Base-by-base conservation (phyloP, 345 rosid genomes). In the Heritiera littoralis region DNA sequence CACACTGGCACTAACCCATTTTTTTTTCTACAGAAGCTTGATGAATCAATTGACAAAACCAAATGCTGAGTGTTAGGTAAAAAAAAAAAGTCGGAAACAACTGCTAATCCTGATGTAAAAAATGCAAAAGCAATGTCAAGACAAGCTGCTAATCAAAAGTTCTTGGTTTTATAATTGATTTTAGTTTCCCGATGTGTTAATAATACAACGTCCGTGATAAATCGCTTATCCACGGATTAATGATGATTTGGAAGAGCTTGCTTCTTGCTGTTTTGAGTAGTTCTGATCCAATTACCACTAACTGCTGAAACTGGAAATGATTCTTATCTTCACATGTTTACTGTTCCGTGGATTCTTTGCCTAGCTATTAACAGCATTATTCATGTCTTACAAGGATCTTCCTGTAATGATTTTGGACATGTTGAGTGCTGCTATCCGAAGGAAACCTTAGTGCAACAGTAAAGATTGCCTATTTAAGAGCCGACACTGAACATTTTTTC, bases 91-190 rank as follows among this genome's bases (percentile, higher is more conserved):
- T 67, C 52, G 1, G 51, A 18, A 43, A 3, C 32, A 67, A 18
- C 8, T 4, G 72, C 14, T 67, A 41, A 67, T 4, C 51, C 32
- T 9, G 72, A 67, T 67, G 60, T 17, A 72, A 51, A 51, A 15
- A 45, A 51, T 7, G 75, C 60, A 72, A 15, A 52, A 72, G 75
- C 60, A 3, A 52, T 51, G 59, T 72, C 14, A 51, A 64, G 45
- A 72, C 46, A 72, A 51, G 30, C 60, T 15, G 60, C 75, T 51
- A 72, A 72, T 32, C 43, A 35, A 1, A 8, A 30, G 13, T 10
- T 72, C 30, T 51, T 72, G 20, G 2, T 71, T 68, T 30, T 51
- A 51, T 28, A 40, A 4, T 4, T 13, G 3, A 40, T 15, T 40
- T 40, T 17, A 13, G 1, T 38, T 40, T 66, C 49, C 48, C 28